These are phyloP conservation scores for Halenospora varia DNA, from an alignment of 495 filamentous ascomycete species.

Conservation along the genomic window DNA sequence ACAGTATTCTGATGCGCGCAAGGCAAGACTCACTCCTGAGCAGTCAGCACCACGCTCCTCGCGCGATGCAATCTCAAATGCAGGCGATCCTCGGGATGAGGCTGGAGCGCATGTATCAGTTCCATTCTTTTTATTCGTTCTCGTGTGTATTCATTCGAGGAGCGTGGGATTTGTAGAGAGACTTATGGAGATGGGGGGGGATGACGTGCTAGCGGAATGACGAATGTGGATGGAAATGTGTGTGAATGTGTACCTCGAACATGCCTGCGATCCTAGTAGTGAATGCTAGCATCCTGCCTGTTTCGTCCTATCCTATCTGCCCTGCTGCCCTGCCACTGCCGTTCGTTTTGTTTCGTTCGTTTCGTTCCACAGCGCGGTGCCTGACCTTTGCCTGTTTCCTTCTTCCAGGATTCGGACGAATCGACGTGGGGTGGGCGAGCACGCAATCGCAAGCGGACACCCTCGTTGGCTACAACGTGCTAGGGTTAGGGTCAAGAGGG, in stretches of 20 bases:
- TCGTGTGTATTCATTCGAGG: neutral
- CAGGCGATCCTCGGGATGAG: conserved; percentile 48
- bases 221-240: no score
- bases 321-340: no score
- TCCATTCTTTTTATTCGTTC: conserved; percentile 2
- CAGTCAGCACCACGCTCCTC: conserved; percentile 74
- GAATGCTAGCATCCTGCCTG: conserved; percentile 3
- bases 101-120: conserved; percentile 28
- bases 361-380: neutral
- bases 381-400: conserved; percentile 1
- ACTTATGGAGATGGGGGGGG: neutral
- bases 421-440: neutral
- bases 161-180: neutral
- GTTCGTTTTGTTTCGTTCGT: neutral
- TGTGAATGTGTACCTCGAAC: conserved; percentile 15
- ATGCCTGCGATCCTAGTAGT: conserved; percentile 6
- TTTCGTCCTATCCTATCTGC: no score
- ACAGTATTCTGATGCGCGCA: no score
- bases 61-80: conserved; percentile 79
- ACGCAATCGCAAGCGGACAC: neutral
- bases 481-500: neutral
- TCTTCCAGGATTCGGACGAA: neutral
- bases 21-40: conserved; percentile 55
- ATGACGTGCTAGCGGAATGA: neutral
- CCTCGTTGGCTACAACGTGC: neutral